These are phyloP conservation scores for Emergomyces orientalis DNA, from an alignment of 2,329 filamentous ascomycete genomes.

Conservation along the genomic window DNA sequence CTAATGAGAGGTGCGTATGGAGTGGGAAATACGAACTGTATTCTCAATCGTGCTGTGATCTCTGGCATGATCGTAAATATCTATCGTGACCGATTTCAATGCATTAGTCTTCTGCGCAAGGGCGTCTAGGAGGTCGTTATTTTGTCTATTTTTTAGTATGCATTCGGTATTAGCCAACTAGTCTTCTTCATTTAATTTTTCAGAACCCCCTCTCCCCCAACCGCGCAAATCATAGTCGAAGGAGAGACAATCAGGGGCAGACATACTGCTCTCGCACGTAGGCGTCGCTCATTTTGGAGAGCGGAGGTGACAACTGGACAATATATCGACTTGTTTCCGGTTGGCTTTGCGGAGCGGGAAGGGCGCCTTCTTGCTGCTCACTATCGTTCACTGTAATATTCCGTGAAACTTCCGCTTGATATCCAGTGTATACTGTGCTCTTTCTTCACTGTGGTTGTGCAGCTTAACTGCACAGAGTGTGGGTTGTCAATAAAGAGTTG, in stretches of 20 bases:
- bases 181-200: background rate
- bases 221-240: background rate
- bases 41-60: conserved; percentile 81
- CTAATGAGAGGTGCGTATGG: background rate
- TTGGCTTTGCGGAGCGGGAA: background rate
- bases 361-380: background rate
- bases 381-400: background rate
- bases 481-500: background rate
- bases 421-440: background rate
- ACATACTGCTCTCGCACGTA: conserved; percentile 64
- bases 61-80: conserved; percentile 95
- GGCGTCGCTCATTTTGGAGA: conserved; percentile 56
- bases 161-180: background rate
- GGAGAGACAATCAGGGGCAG: conserved; percentile 6
- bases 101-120: conserved; percentile 85
- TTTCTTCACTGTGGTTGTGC: background rate
- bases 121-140: conserved; percentile 87
- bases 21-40: conserved; percentile 50
- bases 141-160: conserved; percentile 51
- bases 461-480: background rate
- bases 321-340: background rate
- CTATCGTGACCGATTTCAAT: conserved; percentile 84
- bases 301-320: background rate
- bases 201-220: background rate
- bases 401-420: background rate